A percentile compares a stretch with the other conserved stretches of the same genome.
These are phyloP conservation scores for Rhodomyrtus psidioides DNA, from an alignment of 441 rosid genomes.

Conservation along the genomic window DNA sequence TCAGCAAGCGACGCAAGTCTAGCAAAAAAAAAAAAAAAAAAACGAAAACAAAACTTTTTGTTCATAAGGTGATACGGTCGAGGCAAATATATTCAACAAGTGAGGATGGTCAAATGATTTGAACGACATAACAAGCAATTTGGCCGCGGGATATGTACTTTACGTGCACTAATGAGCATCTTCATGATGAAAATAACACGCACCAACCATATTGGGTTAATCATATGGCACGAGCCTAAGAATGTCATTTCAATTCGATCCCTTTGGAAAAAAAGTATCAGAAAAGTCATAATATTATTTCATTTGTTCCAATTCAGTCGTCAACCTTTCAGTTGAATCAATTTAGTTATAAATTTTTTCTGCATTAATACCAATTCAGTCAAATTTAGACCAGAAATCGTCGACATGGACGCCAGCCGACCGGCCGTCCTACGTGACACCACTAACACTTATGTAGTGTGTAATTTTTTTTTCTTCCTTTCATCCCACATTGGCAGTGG, in stretches of 20 bases:
- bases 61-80: neutral
- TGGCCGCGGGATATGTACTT: neutral
- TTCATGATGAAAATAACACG: too few relatives aligned
- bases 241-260: neutral
- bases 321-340: too few relatives aligned
- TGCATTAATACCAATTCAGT: too few relatives aligned
- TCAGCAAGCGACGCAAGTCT: neutral
- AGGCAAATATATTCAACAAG: neutral
- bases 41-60: too few relatives aligned
- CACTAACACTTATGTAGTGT: fast-evolving
- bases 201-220: neutral
- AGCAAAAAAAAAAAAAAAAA: neutral
- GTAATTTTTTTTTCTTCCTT: too few relatives aligned
- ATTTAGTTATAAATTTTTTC: too few relatives aligned
- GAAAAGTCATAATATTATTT: too few relatives aligned
- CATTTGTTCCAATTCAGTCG: too few relatives aligned
- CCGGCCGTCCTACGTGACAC: too few relatives aligned
- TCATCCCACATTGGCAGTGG: neutral
- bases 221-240: neutral
- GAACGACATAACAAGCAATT: neutral
- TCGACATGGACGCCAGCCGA: too few relatives aligned
- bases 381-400: too few relatives aligned
- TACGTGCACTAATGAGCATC: neutral
- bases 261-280: too few relatives aligned
- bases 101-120: neutral